A percentile compares a stretch with the other conserved stretches of the same genome.
Evolutionary conservation across 78 protist species (phyloP).

Genomic region (Andalucia godoyi): DNA sequence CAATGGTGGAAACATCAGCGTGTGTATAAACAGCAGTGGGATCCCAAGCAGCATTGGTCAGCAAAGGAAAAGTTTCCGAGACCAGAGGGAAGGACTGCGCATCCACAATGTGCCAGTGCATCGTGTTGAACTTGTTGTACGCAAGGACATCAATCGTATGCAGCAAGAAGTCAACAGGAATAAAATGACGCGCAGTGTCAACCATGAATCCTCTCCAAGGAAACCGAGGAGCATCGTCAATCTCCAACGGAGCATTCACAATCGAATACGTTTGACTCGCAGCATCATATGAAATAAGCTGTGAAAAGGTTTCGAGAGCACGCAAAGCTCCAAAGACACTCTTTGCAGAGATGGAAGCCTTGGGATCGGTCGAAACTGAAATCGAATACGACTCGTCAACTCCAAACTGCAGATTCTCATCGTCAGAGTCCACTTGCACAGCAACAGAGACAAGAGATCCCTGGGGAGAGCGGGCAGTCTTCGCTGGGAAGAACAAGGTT

Average conservation of each 20-base stretch:
- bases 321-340: conserved; percentile 65
- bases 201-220: conserved; percentile 71
- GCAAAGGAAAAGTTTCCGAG: conserved; percentile 26
- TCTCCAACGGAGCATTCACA: neutral
- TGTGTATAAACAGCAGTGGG: conserved; percentile 44
- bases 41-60: conserved; percentile 46
- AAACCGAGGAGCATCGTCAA: conserved; percentile 73
- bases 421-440: too few relatives aligned
- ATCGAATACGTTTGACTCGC: neutral
- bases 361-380: neutral
- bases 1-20: conserved; percentile 44
- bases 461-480: too few relatives aligned
- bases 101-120: conserved; percentile 89
- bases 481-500: neutral
- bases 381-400: conserved; percentile 31
- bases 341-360: neutral
- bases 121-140: conserved; percentile 57
- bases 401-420: conserved; percentile 21
- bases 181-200: conserved; percentile 80
- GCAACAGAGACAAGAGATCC: too few relatives aligned
- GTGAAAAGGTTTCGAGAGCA: conserved; percentile 78
- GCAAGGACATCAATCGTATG: conserved; percentile 49
- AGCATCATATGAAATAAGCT: conserved; percentile 44
- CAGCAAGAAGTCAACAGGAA: conserved; percentile 28
- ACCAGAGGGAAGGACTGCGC: conserved; percentile 72